Percentiles rank a stretch among this genome's conserved stretches.
Conservation (phyloP, 2,329 filamentous ascomycete genomes). For the Colletotrichum sp. region DNA sequence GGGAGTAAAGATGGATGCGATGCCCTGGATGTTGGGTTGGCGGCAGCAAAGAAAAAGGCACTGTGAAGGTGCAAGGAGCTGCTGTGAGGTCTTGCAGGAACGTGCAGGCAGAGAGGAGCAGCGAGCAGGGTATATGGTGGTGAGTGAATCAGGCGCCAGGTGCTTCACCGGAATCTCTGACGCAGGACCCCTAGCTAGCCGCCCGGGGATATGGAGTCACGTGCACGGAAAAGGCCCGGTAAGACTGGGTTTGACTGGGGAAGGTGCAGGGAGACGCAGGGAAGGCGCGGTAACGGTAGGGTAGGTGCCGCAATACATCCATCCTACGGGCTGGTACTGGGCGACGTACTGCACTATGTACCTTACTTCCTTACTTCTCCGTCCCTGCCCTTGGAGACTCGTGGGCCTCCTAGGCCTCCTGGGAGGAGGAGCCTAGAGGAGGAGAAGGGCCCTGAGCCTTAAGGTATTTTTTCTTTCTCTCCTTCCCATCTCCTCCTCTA, state of each 20-base stretch:
- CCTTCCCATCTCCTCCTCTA: neutral
- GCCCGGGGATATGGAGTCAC: neutral
- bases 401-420: neutral
- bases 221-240: constrained; percentile 6
- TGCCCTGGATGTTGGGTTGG: neutral
- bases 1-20: neutral
- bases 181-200: neutral
- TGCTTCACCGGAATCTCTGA: constrained; percentile 12
- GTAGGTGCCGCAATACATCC: neutral
- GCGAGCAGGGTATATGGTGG: neutral
- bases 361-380: neutral
- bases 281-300: neutral
- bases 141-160: constrained; percentile 8
- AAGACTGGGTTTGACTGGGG: neutral
- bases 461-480: neutral
- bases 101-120: neutral
- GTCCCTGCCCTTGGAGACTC: neutral
- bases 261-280: neutral
- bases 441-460: neutral
- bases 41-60: neutral
- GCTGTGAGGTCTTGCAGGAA: neutral
- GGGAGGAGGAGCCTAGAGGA: neutral
- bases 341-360: neutral
- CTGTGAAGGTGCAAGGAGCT: neutral
- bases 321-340: neutral